A percentile compares a stretch with the other conserved stretches of the same genome.
Evolutionary conservation across 257 asterid species (phyloP).

Genomic region (Solanum rostratum): DNA sequence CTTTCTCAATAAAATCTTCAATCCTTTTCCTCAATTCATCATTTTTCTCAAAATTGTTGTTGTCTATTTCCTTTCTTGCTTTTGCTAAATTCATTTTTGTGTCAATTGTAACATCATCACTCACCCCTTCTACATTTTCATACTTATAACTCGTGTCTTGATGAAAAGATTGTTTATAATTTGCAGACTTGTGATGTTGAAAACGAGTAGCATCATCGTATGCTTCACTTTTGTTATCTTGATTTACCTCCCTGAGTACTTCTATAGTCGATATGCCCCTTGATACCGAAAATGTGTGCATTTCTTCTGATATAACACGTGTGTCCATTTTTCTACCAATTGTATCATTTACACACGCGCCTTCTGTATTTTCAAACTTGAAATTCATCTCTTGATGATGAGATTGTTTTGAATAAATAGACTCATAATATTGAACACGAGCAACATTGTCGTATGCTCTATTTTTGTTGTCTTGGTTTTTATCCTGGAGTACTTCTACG

Average conservation of each 20-base stretch:
- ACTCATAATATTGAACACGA: neutral
- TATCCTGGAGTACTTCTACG: neutral
- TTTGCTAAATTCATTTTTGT: neutral
- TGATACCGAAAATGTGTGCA: neutral
- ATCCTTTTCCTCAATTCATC: constrained; percentile 17
- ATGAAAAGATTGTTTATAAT: neutral
- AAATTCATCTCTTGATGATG: neutral
- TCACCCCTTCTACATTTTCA: neutral
- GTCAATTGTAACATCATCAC: neutral
- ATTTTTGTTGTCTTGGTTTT: neutral
- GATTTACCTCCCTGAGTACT: neutral
- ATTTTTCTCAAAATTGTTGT: neutral
- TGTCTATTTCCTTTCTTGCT: neutral
- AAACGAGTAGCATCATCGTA: neutral
- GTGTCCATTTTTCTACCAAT: neutral
- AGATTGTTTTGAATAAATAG: neutral
- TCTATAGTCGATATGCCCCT: neutral
- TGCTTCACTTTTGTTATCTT: neutral
- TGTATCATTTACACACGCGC: neutral
- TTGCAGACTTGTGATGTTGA: neutral
- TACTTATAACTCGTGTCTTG: neutral
- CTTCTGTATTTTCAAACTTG: neutral
- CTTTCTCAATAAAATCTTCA: constrained; percentile 32
- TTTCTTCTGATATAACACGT: neutral
- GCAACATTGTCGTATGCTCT: neutral